Evolutionary conservation across 345 rosid genomes (phyloP).

Genomic region (Bretschneidera sinensis): DNA sequence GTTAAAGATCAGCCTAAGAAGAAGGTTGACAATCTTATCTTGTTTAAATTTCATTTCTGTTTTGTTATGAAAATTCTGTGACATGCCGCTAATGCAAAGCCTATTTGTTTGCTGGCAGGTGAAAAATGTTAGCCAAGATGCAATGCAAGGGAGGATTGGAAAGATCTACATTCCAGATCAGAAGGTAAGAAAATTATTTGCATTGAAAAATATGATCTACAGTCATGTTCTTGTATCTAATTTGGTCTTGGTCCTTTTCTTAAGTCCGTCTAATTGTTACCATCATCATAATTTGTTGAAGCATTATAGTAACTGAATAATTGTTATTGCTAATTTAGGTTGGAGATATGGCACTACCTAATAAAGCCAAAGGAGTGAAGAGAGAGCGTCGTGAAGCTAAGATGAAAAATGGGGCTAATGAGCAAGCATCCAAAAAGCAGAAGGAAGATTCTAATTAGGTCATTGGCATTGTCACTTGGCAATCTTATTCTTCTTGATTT

Average conservation of each 20-base stretch:
- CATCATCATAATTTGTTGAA: not conserved
- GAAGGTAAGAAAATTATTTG: slow-evolving; percentile 43
- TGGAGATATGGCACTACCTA: slow-evolving; percentile 46
- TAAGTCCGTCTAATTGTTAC: not conserved
- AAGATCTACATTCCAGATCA: slow-evolving; percentile 91
- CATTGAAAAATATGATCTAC: not conserved
- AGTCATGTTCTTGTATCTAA: no score
- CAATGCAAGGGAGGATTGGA: slow-evolving; percentile 57
- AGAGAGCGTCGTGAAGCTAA: slow-evolving; percentile 89
- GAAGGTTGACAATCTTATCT: slow-evolving; percentile 45
- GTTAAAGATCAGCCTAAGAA: slow-evolving; percentile 71
- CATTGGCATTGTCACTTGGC: not conserved
- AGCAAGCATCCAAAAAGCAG: slow-evolving; percentile 47
- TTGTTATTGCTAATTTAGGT: no score
- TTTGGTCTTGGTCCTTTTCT: not conserved
- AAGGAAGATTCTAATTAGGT: slow-evolving; percentile 48
- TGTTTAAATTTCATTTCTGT: not conserved
- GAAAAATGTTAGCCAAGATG: slow-evolving; percentile 69
- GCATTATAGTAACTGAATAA: slow-evolving; percentile 16
- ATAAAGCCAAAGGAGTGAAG: slow-evolving; percentile 85
- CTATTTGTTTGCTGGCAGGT: slow-evolving; percentile 34
- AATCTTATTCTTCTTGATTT: no score
- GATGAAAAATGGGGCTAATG: slow-evolving; percentile 32
- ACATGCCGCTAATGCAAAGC: slow-evolving; percentile 8
- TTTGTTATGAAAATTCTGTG: not conserved